Evolutionary conservation across 768 basidiomycete genomes (phyloP), one percentile per base, ranked within the genome.

Genomic region (Trametes meyenii): DNA sequence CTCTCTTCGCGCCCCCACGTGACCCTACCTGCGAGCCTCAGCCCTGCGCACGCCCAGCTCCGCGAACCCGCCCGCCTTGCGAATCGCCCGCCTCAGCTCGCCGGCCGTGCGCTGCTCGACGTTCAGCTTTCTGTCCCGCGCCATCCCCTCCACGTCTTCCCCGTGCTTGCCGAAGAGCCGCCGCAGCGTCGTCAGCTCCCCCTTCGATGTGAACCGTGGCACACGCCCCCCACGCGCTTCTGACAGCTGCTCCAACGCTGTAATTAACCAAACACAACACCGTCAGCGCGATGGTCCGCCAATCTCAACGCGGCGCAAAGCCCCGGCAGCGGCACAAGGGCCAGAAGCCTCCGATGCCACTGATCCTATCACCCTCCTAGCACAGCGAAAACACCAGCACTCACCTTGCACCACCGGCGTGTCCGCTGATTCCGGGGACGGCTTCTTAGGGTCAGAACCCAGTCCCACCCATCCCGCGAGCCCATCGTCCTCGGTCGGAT

Each of bases 81-180:
- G 76, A 62, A 91, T 75, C 33, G 85, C 88, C 70, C 85, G 79
- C 68, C 72, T 77, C 69, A 98, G 73, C 76, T 94, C 86, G 17
- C 92, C 95, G 35, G 79, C 82, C 2, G 94, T 97, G 70, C 88
- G 84, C 77, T 98, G 96, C 73, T 87, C 88, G 16, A 83, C 75
- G 72, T 98, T 98, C 60, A 90, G 73, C 74, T 81, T 88, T 60
- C 85, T 77, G 76, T 98, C 96, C 66, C 80, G 78, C 12, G 86
- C 85, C 95, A 97, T 98, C 50, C 75, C 78, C 29, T 83, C 81
- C 23, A 88, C 75, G 75, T 98, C 88, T 33, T 79, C 76, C 1
- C 88, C 90, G 75, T 98, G 79, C 73, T 83, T 88, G 43, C 74
- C 73, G 13, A 92, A 83, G 29, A 98, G 81, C 44, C 81, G 76